phyloP scores from a whole-genome alignment of 345 rosid species.

The Aurinia saxatilis region DNA sequence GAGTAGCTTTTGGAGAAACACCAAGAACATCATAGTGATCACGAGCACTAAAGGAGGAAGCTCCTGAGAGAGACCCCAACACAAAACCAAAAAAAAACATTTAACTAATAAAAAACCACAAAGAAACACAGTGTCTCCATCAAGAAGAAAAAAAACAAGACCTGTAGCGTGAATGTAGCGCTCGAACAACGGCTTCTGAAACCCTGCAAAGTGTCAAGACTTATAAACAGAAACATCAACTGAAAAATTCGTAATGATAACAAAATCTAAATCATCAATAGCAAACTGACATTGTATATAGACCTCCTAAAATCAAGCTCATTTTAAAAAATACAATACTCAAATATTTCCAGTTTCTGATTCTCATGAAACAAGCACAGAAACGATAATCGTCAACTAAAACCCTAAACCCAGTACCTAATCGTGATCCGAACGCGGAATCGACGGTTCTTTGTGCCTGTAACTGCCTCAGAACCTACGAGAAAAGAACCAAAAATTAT shows the following conservation, averaged over 20 bases:
- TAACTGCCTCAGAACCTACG: constrained; percentile 47
- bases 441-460: constrained; percentile 29
- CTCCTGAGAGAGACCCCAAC: constrained; percentile 35
- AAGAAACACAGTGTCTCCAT: not conserved
- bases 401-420: constrained; percentile 28
- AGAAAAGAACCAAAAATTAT: not conserved
- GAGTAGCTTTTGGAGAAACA: constrained; percentile 56
- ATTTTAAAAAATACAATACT: not conserved
- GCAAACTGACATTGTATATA: no score
- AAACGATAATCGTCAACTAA: not conserved
- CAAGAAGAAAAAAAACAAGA: not conserved
- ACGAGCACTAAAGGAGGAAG: constrained; percentile 31
- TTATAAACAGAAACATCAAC: constrained; percentile 6
- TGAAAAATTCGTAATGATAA: not conserved
- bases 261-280: not conserved
- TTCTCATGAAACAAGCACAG: no score
- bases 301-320: no score
- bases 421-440: constrained; percentile 21
- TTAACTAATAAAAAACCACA: not conserved
- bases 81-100: not conserved
- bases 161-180: constrained; percentile 68
- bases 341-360: not conserved
- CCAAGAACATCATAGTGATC: constrained; percentile 75
- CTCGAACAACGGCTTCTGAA: constrained; percentile 27
- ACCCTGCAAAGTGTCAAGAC: constrained; percentile 25